A percentile compares a stretch with the other conserved stretches of the same genome.
Conservation (phyloP, 2,329 filamentous ascomycete genomes). For the Penicillium sp. region DNA sequence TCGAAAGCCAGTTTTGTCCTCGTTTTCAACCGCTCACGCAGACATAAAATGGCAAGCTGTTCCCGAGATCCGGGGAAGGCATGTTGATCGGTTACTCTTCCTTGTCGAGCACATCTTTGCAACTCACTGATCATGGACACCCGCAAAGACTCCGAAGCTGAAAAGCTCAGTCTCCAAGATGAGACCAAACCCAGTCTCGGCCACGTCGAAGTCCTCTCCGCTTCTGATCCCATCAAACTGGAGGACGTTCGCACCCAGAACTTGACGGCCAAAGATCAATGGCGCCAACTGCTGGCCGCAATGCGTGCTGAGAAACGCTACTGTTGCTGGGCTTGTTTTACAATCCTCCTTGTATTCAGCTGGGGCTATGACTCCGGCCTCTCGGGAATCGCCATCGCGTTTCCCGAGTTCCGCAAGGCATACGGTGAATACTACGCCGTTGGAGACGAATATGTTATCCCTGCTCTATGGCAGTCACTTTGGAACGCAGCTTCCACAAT, state of each 20-base stretch:
- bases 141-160: not conserved
- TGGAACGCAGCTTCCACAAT: constrained; percentile 14
- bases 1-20: not conserved
- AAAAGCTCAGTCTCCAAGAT: not conserved
- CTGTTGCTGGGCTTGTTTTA: constrained; percentile 4
- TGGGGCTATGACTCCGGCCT: constrained; percentile 11
- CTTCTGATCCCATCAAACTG: not conserved
- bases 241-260: not conserved
- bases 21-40: not conserved
- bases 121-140: not conserved
- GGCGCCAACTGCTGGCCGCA: not conserved
- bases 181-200: not conserved
- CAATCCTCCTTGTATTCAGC: constrained; percentile 12
- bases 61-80: not conserved
- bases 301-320: not conserved
- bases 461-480: constrained; percentile 11
- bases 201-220: not conserved
- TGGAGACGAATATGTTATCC: constrained; percentile 9
- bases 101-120: not conserved
- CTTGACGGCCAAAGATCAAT: not conserved
- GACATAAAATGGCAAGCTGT: not conserved
- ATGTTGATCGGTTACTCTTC: not conserved
- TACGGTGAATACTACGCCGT: constrained; percentile 11
- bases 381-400: constrained; percentile 9
- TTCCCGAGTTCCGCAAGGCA: constrained; percentile 9